phyloP scores from a whole-genome alignment of 805 yeast species.

The Starmerella stigmatis region DNA sequence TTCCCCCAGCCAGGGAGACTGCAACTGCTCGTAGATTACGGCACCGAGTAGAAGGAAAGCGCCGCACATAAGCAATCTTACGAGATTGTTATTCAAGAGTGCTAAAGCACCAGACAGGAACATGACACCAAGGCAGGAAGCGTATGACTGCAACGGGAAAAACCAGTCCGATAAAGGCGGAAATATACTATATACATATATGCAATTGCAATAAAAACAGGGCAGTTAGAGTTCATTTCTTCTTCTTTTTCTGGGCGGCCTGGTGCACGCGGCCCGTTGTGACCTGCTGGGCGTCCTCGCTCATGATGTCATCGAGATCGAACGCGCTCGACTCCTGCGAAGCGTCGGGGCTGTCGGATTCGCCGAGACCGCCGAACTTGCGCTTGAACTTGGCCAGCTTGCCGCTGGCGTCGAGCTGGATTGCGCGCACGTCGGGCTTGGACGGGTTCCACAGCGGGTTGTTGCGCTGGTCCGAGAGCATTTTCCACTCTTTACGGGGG shows the following conservation, averaged over 20 bases:
- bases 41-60: no score
- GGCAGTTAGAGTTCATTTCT: conserved; percentile 17
- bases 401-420: conserved; percentile 78
- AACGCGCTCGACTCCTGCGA: conserved; percentile 8
- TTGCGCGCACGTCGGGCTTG: conserved; percentile 60
- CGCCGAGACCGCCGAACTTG: conserved; percentile 27
- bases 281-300: conserved; percentile 24
- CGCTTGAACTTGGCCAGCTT: conserved; percentile 40
- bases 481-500: conserved; percentile 76
- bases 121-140: no score
- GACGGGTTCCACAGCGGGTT: conserved; percentile 82
- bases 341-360: background rate
- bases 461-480: conserved; percentile 82
- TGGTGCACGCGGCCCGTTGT: conserved; percentile 23
- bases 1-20: no score
- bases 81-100: no score
- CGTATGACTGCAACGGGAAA: no score
- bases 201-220: background rate
- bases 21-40: no score
- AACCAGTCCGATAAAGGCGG: no score
- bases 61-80: no score
- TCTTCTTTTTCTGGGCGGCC: conserved; percentile 19
- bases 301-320: conserved; percentile 24
- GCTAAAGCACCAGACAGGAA: no score
- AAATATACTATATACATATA: background rate